These are phyloP conservation scores for Orbilia blumenaviensis DNA, from an alignment of 2,329 filamentous ascomycete genomes.

Conservation along the genomic window DNA sequence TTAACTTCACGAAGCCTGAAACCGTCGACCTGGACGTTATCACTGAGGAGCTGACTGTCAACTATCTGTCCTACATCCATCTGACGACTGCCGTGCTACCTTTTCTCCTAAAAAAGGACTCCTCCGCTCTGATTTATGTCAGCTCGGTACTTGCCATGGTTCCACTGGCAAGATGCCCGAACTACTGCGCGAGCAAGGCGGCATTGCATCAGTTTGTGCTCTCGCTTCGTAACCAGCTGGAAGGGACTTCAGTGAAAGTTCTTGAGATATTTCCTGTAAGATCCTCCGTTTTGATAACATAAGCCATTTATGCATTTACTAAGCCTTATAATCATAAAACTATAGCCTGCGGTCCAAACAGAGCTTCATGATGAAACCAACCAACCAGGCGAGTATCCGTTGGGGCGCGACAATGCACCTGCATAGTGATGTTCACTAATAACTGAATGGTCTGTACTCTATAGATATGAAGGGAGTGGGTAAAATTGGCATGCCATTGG, in stretches of 20 bases:
- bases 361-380: slow-evolving; percentile 65
- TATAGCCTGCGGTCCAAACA: slow-evolving; percentile 41
- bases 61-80: slow-evolving; percentile 64
- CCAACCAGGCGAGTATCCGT: slow-evolving; percentile 58
- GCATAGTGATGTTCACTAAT: not conserved
- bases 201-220: slow-evolving; percentile 66
- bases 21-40: slow-evolving; percentile 62
- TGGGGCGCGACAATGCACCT: not conserved
- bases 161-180: slow-evolving; percentile 64
- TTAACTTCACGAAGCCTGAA: slow-evolving; percentile 65
- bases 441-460: not conserved
- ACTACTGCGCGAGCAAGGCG: slow-evolving; percentile 68
- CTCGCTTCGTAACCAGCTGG: slow-evolving; percentile 63
- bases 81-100: slow-evolving; percentile 65
- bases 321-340: not conserved
- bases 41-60: slow-evolving; percentile 63
- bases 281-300: not conserved
- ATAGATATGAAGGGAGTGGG: slow-evolving; percentile 62
- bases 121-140: slow-evolving; percentile 60
- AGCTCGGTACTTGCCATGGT: slow-evolving; percentile 65
- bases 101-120: slow-evolving; percentile 60
- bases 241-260: slow-evolving; percentile 60
- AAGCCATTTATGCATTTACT: not conserved
- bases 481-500: slow-evolving; percentile 65
- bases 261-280: slow-evolving; percentile 64